Base-by-base conservation (phyloP, 2,329 filamentous ascomycete genomes). In the Aspergillus ibericus region DNA sequence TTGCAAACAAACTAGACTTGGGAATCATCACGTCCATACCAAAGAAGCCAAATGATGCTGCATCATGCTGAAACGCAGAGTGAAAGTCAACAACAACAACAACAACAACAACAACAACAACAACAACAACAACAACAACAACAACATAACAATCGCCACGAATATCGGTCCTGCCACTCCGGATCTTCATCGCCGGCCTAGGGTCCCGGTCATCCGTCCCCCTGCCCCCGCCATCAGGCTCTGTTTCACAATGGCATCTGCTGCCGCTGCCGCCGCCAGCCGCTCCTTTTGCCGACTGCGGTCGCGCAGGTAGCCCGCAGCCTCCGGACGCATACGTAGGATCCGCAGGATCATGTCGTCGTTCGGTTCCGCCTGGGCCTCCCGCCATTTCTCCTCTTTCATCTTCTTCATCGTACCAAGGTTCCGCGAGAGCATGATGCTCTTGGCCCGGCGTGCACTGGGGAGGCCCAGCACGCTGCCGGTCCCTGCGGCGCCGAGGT, bases 291-390 rank as follows among this genome's bases (percentile, higher is more conserved):
- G 95, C 63, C 95, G 84, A 72, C 92, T 93, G 42, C 95, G 83
- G 75, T 98, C 93, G 70, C 91, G 91, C 60, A 99, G 82, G 76
- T 99, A 99, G 34, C 85, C 80, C 50, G 88, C 84, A 3, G 95
- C 95, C 78, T 98, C 95, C 2, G 92, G 92, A 48, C 95, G 83
- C 95, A 99, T 99, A 53, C 95, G 85, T 65, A 99, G 77, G 64
- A 99, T 99, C 18, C 95, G 85, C 68, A 99, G 77, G 65, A 99
- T 98, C 90, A 98, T 98, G 73, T 99, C 95, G 75, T 99, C 95
- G 72, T 89, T 96, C 1, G 95, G 93, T 73, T 98, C 95, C 1
- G 95, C 93, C 73, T 99, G 95, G 1, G 92, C 92, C 73, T 98
- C 93, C 68, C 93, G 92, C 63, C 95, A 84, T 80, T 96, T 97